Conservation (phyloP, 2,329 filamentous ascomycete species). For the Fusarium beomiforme region DNA sequence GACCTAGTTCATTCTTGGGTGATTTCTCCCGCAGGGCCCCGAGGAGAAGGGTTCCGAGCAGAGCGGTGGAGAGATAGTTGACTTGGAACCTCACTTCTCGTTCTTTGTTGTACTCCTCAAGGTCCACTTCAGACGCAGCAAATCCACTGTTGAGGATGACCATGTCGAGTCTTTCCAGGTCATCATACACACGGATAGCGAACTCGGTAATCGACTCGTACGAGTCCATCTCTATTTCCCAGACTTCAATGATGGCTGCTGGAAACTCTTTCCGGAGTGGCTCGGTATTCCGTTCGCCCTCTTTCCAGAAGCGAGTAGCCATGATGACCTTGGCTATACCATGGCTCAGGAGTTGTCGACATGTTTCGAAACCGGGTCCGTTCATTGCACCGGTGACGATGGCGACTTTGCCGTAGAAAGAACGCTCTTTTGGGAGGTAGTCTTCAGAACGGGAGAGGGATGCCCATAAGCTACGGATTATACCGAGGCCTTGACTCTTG, state of each 20-base stretch:
- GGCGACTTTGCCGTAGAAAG: background rate
- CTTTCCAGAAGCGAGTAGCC: background rate
- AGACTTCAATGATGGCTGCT: background rate
- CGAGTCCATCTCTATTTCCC: background rate
- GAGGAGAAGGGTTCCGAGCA: background rate
- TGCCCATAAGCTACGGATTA: background rate
- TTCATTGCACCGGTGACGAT: background rate
- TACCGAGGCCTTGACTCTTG: background rate
- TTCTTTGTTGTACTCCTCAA: background rate
- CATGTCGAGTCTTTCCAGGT: background rate
- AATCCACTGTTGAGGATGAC: background rate
- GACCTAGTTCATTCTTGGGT: background rate
- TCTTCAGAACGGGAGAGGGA: background rate
- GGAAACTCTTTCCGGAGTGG: background rate
- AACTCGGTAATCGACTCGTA: background rate
- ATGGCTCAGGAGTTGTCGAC: background rate
- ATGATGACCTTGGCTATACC: background rate
- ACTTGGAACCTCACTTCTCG: background rate
- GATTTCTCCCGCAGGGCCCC: background rate
- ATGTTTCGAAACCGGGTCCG: background rate
- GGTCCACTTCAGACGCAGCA: background rate
- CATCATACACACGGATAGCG: background rate
- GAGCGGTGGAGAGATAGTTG: background rate
- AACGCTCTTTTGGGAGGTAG: background rate
- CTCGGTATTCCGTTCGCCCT: background rate